A percentile compares a stretch with the other conserved stretches of the same genome.
Conservation (phyloP, 2,329 filamentous ascomycete species). For the Stachybotrys chlorohalonatus region DNA sequence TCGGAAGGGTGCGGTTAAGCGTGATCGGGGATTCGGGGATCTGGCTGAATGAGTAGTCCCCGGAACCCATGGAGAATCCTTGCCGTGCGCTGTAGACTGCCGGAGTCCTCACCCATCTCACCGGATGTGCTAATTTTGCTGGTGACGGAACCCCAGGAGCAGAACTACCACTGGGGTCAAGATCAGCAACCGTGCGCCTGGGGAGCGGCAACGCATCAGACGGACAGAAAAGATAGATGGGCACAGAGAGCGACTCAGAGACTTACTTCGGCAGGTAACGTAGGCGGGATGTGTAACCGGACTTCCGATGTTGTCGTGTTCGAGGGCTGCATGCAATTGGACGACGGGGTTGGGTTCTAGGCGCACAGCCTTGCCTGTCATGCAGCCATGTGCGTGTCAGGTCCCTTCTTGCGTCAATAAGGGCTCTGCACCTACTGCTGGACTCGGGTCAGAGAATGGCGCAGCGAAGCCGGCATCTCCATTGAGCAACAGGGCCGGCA, state of each 20-base stretch:
- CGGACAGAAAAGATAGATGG: too few relatives aligned
- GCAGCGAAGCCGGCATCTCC: neutral
- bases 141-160: too few relatives aligned
- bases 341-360: too few relatives aligned
- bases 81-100: neutral
- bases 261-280: too few relatives aligned
- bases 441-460: neutral
- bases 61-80: neutral
- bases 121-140: neutral
- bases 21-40: neutral
- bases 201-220: too few relatives aligned
- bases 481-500: neutral
- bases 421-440: neutral
- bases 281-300: too few relatives aligned
- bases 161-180: neutral
- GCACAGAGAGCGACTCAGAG: too few relatives aligned
- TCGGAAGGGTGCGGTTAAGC: neutral
- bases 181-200: too few relatives aligned
- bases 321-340: too few relatives aligned
- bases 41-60: neutral
- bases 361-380: neutral
- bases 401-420: neutral
- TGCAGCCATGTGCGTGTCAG: neutral
- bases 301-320: too few relatives aligned
- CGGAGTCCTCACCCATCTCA: neutral